Conservation (phyloP, 2,329 filamentous ascomycete species). For the Graphium sp. region DNA sequence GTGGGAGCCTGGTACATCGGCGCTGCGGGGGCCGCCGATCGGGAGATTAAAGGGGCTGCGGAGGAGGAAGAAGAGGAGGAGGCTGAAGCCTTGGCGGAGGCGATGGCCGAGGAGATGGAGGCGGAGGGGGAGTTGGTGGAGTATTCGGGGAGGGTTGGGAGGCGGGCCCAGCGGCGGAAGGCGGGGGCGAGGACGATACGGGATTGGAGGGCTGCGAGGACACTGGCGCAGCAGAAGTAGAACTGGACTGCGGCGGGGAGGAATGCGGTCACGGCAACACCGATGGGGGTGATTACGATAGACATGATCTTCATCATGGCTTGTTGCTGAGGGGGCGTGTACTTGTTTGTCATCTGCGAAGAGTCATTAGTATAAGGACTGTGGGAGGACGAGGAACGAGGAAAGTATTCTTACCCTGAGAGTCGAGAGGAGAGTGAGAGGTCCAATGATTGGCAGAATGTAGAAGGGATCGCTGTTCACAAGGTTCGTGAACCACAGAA, state of each 20-base stretch:
- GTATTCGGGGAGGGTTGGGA: slow-evolving; percentile 16
- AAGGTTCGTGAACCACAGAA: slow-evolving; percentile 67
- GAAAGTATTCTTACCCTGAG: slow-evolving; percentile 25
- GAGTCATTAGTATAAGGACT: slow-evolving; percentile 6
- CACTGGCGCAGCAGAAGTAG: slow-evolving; percentile 25
- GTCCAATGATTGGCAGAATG: slow-evolving; percentile 49
- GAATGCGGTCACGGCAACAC: slow-evolving; percentile 26
- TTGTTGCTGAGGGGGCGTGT: slow-evolving; percentile 14
- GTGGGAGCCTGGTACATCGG: slow-evolving; percentile 16
- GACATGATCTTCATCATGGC: slow-evolving; percentile 23
- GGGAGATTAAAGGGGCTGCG: no score
- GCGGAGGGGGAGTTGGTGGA: slow-evolving; percentile 7
- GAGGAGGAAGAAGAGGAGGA: neutral
- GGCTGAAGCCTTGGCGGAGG: neutral
- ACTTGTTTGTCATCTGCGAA: slow-evolving; percentile 17
- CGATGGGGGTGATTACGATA: slow-evolving; percentile 23
- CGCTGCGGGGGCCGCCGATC: slow-evolving; percentile 3
- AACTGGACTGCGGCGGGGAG: slow-evolving; percentile 29
- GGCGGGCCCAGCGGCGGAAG: slow-evolving; percentile 19
- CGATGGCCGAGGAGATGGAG: slow-evolving; percentile 1
- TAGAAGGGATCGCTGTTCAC: slow-evolving; percentile 62
- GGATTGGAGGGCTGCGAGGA: slow-evolving; percentile 15
- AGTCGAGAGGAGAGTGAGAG: slow-evolving; percentile 36
- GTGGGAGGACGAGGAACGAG: neutral
- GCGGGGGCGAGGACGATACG: slow-evolving; percentile 18